phyloP scores from a whole-genome alignment of 176 grass and related monocot species.

The Ampelocalamus luodianensis region DNA sequence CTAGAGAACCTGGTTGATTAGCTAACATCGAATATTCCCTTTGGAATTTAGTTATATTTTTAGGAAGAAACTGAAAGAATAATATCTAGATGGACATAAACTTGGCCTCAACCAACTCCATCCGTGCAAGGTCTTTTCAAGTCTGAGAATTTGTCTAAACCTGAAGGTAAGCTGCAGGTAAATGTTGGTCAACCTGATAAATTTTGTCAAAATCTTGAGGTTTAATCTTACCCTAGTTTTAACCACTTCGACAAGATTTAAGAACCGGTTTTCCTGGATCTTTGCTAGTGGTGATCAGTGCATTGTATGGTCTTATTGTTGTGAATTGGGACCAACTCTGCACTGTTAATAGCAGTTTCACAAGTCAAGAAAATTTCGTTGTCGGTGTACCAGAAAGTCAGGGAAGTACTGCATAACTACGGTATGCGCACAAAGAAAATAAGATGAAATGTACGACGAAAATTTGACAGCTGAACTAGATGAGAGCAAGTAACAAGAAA shows the following conservation, averaged over 20 bases:
- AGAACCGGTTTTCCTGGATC: conserved; percentile 3
- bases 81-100: conserved; percentile 2
- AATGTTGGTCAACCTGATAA: background rate
- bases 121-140: background rate
- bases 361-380: background rate
- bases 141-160: background rate
- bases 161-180: background rate
- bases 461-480: conserved; percentile 33
- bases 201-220: background rate
- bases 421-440: background rate
- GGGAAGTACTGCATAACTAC: background rate
- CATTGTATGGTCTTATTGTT: background rate
- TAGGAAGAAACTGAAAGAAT: background rate
- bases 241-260: background rate
- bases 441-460: conserved; percentile 14
- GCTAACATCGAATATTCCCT: conserved; percentile 17
- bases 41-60: conserved; percentile 3
- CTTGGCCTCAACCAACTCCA: background rate
- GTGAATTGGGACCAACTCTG: conserved; percentile 3
- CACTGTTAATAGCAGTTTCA: background rate
- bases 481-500: conserved; percentile 10
- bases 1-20: conserved; percentile 27
- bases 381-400: background rate
- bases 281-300: conserved; percentile 10
- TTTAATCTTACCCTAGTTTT: background rate